Percentiles rank a stretch among this genome's conserved stretches.
Evolutionary conservation across 2,329 filamentous ascomycete genomes (phyloP).

Genomic region (Biscogniauxia mediterranea): DNA sequence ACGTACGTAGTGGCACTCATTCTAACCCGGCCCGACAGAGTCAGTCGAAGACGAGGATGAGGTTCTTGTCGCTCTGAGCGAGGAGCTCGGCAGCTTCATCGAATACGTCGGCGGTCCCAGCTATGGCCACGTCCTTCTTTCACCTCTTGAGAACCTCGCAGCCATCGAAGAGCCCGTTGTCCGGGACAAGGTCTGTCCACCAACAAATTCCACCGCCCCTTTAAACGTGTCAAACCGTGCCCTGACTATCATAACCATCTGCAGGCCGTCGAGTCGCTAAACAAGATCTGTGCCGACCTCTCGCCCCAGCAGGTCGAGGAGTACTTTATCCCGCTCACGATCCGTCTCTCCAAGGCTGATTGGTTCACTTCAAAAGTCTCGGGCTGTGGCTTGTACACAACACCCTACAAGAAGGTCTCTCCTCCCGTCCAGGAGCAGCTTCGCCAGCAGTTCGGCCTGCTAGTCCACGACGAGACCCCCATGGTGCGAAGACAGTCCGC

Average conservation of each 20-base stretch:
- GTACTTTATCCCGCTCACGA: conserved; percentile 91
- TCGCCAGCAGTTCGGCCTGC: conserved; percentile 83
- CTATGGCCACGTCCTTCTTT: conserved; percentile 92
- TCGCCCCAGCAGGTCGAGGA: conserved; percentile 93
- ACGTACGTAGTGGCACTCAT: neutral
- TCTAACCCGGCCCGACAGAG: conserved; percentile 57
- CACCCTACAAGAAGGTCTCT: conserved; percentile 89
- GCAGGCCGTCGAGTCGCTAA: conserved; percentile 95
- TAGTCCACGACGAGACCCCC: conserved; percentile 97
- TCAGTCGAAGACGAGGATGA: conserved; percentile 99
- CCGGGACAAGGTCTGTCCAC: conserved; percentile 78
- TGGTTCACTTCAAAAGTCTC: conserved; percentile 99
- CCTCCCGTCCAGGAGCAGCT: conserved; percentile 86
- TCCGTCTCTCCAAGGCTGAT: conserved; percentile 96
- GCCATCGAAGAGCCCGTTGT: conserved; percentile 98
- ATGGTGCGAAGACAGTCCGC: conserved; percentile 98
- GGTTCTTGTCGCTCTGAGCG: conserved; percentile 92
- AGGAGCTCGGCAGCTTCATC: conserved; percentile 94
- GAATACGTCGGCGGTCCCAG: conserved; percentile 96
- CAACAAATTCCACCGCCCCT: conserved; percentile 2
- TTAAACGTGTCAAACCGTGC: conserved; percentile 10
- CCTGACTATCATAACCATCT: conserved; percentile 6
- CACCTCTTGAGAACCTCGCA: conserved; percentile 94
- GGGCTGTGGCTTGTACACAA: conserved; percentile 90
- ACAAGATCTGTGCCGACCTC: conserved; percentile 96